A percentile compares a stretch with the other conserved stretches of the same genome.
These are phyloP conservation scores for Citrus sp. DNA, from an alignment of 345 rosid species.

Conservation along the genomic window DNA sequence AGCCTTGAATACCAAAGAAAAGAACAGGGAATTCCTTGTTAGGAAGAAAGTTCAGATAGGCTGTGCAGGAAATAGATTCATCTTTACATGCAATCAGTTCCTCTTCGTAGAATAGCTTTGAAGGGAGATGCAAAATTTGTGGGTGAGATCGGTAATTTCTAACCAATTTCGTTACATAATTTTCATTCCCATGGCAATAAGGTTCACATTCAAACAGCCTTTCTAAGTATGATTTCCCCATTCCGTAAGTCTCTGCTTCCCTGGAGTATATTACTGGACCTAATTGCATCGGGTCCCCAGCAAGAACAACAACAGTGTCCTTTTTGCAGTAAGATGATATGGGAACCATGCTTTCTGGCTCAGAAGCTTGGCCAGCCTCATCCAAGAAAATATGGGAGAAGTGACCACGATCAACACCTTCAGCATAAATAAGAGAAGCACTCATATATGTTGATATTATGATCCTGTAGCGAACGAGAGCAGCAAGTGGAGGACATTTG, in stretches of 20 bases:
- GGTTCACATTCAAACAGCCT: constrained; percentile 62
- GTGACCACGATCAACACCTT: constrained; percentile 66
- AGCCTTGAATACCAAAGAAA: constrained; percentile 91
- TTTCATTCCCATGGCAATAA: constrained; percentile 51
- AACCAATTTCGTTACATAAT: constrained; percentile 65
- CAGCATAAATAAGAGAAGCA: constrained; percentile 71
- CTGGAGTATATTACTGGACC: constrained; percentile 86
- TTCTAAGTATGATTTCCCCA: constrained; percentile 77
- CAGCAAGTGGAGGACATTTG: constrained; percentile 65
- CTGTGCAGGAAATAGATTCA: constrained; percentile 36
- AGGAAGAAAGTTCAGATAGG: constrained; percentile 46
- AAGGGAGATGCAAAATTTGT: constrained; percentile 79
- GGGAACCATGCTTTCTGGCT: constrained; percentile 89
- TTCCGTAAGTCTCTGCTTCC: constrained; percentile 57
- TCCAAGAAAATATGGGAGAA: constrained; percentile 93
- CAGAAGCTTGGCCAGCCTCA: constrained; percentile 98
- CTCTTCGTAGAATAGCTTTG: constrained; percentile 69
- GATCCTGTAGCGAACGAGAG: constrained; percentile 49
- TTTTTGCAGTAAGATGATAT: constrained; percentile 52
- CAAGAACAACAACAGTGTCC: constrained; percentile 84
- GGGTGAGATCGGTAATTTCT: constrained; percentile 86
- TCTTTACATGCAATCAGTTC: constrained; percentile 81
- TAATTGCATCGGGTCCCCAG: constrained; percentile 96
- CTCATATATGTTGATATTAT: constrained; percentile 87
- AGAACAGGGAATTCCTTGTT: constrained; percentile 72